Conservation (phyloP, 2,329 filamentous ascomycete genomes). For the Amylocarpus encephaloides region DNA sequence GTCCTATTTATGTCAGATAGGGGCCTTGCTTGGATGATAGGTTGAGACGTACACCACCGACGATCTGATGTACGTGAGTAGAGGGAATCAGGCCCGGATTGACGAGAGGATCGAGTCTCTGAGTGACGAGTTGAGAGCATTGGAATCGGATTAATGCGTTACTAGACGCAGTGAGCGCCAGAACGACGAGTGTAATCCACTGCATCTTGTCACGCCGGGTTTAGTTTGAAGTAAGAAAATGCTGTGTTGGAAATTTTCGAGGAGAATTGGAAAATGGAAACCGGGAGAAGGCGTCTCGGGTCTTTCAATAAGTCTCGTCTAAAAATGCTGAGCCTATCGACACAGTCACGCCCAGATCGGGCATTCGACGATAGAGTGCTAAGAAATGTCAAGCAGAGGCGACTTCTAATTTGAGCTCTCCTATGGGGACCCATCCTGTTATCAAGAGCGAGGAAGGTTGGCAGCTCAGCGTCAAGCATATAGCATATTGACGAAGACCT, state of each 20-base stretch:
- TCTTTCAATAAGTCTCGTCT: constrained; percentile 1
- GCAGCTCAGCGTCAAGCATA: no score
- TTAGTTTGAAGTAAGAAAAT: not conserved
- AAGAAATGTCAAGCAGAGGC: not conserved
- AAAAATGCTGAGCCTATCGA: not conserved
- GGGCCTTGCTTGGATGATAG: not conserved
- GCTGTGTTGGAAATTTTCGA: not conserved
- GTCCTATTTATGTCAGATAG: constrained; percentile 21
- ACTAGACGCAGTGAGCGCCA: constrained; percentile 1
- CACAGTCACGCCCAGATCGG: not conserved
- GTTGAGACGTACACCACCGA: constrained; percentile 13
- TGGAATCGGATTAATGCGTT: constrained; percentile 12
- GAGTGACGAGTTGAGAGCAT: constrained; percentile 14
- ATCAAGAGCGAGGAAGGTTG: no score
- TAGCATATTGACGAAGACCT: no score
- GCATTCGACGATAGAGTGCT: not conserved
- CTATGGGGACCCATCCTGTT: not conserved
- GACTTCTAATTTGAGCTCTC: not conserved
- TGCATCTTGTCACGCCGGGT: not conserved
- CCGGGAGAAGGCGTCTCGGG: not conserved
- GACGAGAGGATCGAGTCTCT: constrained; percentile 13
- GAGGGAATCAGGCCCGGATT: constrained; percentile 13
- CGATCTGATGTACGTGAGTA: constrained; percentile 16
- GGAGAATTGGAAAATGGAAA: not conserved
- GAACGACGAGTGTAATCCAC: constrained; percentile 2